Percentiles rank a stretch among this genome's conserved stretches.
phyloP scores from a whole-genome alignment of 208 protist species.

The Leishmania tropica region DNA sequence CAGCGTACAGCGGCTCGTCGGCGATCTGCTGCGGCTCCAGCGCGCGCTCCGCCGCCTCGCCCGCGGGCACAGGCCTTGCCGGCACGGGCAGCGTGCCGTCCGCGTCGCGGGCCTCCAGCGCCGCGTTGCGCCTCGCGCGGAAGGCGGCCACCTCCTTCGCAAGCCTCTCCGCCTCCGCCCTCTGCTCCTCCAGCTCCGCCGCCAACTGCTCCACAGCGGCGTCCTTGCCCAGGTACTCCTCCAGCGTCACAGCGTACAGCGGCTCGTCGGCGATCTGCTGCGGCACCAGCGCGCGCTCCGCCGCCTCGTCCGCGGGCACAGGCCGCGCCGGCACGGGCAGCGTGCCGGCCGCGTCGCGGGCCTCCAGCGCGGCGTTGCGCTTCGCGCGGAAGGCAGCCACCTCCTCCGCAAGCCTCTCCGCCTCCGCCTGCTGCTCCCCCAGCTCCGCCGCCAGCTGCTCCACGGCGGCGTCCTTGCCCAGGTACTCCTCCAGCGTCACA shows the following conservation, averaged over 20 bases:
- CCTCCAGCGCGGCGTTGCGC: slow-evolving; percentile 3
- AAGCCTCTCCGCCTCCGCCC: slow-evolving; percentile 1
- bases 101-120: slow-evolving; percentile 15
- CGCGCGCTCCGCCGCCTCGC: slow-evolving; percentile 18
- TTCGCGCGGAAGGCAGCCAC: neutral
- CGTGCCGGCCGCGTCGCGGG: slow-evolving; percentile 30
- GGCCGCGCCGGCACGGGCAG: slow-evolving; percentile 18
- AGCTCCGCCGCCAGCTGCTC: too few relatives aligned
- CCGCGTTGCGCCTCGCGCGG: slow-evolving; percentile 15
- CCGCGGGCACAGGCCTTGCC: slow-evolving; percentile 16
- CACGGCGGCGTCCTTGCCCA: too few relatives aligned
- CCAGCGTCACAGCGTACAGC: slow-evolving; percentile 12
- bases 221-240: neutral
- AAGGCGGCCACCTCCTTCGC: slow-evolving; percentile 3
- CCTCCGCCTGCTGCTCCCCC: too few relatives aligned
- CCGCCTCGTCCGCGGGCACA: neutral
- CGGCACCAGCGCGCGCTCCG: slow-evolving; percentile 11
- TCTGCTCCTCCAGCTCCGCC: slow-evolving; percentile 4
- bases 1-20: slow-evolving; percentile 22
- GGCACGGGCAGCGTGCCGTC: slow-evolving; percentile 31
- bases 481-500: too few relatives aligned
- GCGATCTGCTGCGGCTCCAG: slow-evolving; percentile 17
- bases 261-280: slow-evolving; percentile 11
- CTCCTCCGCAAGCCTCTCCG: too few relatives aligned
- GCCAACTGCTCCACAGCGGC: neutral